Evolutionary conservation across 2,329 filamentous ascomycete species (phyloP), one percentile per base, ranked within the genome.

Genomic region (Dactylellina cionopaga): DNA sequence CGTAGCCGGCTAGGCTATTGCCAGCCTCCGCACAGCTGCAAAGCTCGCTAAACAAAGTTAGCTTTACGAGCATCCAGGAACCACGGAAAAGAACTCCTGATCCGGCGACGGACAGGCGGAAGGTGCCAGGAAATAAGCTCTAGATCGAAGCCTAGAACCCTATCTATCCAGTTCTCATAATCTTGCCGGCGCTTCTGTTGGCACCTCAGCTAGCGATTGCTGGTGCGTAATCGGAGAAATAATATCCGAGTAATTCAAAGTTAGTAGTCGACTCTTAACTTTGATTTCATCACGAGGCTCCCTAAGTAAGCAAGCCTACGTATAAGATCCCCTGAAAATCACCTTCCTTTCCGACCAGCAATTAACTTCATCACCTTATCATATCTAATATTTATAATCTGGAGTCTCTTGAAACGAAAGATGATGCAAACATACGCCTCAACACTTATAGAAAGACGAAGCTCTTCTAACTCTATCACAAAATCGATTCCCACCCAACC

Each of bases 301-400:
- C 59, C 25, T 60, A 13, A 5, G n/a, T 3, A 33, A 17, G n/a
- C 24, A 2, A 29, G 24, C 10, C n/a, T 22, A 37, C 25, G 24
- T 68, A 68, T 68, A 70, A 69, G 29, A 25, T 37, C 31, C 46
- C 47, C 44, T 43, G 55, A 60, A 55, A 47, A 70, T 70, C 65
- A 44, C n/a, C 47, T 55, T 49, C 65, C 47, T 55, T 70, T 56
- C 49, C 15, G n/a, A 56, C 62, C 39, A 7, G 33, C 44, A 62
- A 31, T 3, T 7, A 47, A 35, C 7, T n/a, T n/a, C 24, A 9
- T 29, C n/a, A 44, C 6, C 15, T 41, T n/a, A 15, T 47, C 17
- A 11, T 35, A 33, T n/a, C n/a, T n/a, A 19, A 22, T 33, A 49
- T 10, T 19, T 24, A 25, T n/a, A 46, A n/a, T n/a, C n/a, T n/a